Evolutionary conservation across 495 filamentous ascomycete species (phyloP), one percentile per base, ranked within the genome.

Genomic region (Podospora anserina): DNA sequence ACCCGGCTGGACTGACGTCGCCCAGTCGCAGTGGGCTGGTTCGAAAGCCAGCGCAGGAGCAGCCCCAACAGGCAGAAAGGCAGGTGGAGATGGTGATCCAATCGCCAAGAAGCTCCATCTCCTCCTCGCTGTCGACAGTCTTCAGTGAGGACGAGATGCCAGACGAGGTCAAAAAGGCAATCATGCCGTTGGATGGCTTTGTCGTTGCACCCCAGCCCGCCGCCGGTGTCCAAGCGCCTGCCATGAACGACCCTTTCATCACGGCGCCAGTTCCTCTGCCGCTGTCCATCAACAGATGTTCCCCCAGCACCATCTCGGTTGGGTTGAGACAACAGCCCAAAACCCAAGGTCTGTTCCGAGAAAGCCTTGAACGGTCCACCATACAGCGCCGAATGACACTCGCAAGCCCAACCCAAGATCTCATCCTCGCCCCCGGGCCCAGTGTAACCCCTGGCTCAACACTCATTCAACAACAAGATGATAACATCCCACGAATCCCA

Each of bases 91-190:
- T 59, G 1, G 63, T 70, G 16, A 66, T 66, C 2, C 66, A 70
- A n/a, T 82, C 80, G 3, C 62, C 63, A 15, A 74, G 72, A 9
- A 80, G 77, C 69, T 75, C 78, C 0, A 39, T 77, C 26, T 82
- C 80, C 5, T 82, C 79, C 2, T 74, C 78, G 13, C 71, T 83
- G 11, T 83, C 81, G 13, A 83, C 80, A 2, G 65, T 83, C 1
- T 78, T 81, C 65, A 83, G 80, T 66, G 79, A 79, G 72, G 80
- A 82, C 64, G 81, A 83, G 66, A 66, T 67, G 69, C 67, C 69
- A 1, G 75, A 75, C 13, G 72, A 68, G 9, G 68, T 65, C 32
- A 71, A 59, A 26, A 56, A 55, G 23, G 64, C 69, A 61, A 68
- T 67, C 20, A 65, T 67, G 59, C 68, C 72, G 0, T 59, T 68